phyloP scores from a whole-genome alignment of 179 eudicot genomes.

The Drosera spatulata region DNA sequence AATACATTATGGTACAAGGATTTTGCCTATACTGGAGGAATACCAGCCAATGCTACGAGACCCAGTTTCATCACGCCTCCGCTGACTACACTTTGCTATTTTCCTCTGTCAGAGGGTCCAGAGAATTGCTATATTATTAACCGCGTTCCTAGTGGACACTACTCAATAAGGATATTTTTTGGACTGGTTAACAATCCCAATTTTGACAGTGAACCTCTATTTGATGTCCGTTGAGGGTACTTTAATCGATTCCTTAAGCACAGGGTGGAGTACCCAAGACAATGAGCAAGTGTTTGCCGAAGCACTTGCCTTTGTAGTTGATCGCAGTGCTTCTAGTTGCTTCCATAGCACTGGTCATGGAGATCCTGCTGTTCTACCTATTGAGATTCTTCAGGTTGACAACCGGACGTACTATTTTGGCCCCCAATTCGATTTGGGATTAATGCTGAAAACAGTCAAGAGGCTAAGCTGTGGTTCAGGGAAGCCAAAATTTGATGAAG shows the following conservation, averaged over 20 bases:
- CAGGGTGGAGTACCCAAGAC: conserved; percentile 87
- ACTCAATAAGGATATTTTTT: conserved; percentile 62
- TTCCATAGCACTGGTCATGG: conserved; percentile 99
- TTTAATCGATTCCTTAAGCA: conserved; percentile 51
- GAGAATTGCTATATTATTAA: conserved; percentile 80
- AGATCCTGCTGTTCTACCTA: conserved; percentile 79
- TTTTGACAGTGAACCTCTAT: conserved; percentile 80
- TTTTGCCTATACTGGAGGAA: conserved; percentile 84
- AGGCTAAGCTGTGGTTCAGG: conserved; percentile 61
- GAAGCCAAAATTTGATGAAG: conserved; percentile 69
- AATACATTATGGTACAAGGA: conserved; percentile 87
- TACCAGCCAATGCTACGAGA: conserved; percentile 65
- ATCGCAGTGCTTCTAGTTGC: conserved; percentile 65
- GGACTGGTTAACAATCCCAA: conserved; percentile 68
- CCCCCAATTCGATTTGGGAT: conserved; percentile 50
- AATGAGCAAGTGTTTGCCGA: conserved; percentile 72
- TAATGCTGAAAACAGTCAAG: conserved; percentile 54
- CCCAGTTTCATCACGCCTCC: conserved; percentile 79
- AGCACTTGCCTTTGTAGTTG: conserved; percentile 58
- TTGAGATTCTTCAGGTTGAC: conserved; percentile 86
- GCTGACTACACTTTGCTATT: conserved; percentile 68
- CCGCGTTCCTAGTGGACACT: conserved; percentile 77
- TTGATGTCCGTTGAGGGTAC: conserved; percentile 91
- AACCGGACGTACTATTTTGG: conserved; percentile 72
- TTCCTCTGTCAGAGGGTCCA: conserved; percentile 88